Percentiles rank a stretch among this genome's conserved stretches.
These are phyloP conservation scores for Tuber indicum DNA, from an alignment of 495 filamentous ascomycete genomes.

Conservation along the genomic window DNA sequence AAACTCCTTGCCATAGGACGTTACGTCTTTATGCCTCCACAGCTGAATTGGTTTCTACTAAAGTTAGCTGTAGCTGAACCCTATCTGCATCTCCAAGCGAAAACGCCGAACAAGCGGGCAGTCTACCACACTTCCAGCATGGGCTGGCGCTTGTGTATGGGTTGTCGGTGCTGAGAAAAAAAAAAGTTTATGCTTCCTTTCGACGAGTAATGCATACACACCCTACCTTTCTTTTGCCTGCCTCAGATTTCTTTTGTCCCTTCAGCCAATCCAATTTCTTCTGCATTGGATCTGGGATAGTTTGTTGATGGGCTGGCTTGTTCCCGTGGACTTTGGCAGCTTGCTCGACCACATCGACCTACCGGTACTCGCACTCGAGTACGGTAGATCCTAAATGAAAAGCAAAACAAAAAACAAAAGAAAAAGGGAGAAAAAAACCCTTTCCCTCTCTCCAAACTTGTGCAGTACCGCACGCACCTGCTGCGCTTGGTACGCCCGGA, in stretches of 20 bases:
- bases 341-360: neutral
- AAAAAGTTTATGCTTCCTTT: neutral
- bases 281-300: neutral
- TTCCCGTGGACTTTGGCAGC: neutral
- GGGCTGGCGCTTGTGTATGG: neutral
- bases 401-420: neutral
- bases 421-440: neutral
- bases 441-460: neutral
- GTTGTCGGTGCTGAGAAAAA: neutral
- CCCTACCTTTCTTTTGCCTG: neutral
- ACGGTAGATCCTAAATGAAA: neutral
- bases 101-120: neutral
- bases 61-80: neutral
- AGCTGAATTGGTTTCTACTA: neutral
- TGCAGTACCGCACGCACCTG: neutral
- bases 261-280: neutral
- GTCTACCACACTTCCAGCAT: neutral
- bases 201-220: neutral
- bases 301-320: neutral
- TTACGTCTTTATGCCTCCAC: neutral
- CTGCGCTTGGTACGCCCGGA: neutral
- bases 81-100: constrained; percentile 4
- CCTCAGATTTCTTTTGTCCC: neutral
- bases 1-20: neutral
- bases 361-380: too few relatives aligned